Evolutionary conservation across 495 filamentous ascomycete genomes (phyloP), one percentile per base, ranked within the genome.

Genomic region (Usnea hakonensis): DNA sequence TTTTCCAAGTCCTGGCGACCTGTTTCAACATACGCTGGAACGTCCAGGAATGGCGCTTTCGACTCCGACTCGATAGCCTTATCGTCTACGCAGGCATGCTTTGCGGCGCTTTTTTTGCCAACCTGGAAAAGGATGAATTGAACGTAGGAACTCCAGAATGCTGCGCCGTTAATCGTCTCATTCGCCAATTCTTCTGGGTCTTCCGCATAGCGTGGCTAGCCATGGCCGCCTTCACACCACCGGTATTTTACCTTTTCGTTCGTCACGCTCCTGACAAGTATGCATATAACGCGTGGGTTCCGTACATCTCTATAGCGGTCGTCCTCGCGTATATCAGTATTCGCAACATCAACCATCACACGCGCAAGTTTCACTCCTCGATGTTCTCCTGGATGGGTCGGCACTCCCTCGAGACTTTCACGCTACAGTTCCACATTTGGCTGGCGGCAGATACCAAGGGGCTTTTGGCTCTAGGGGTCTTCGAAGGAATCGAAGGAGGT

Each of bases 341-440:
- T 11, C 75, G 83, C 23, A 86, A 84, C 66, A 69, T 73, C 2
- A 75, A 73, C 54, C 63, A 65, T 4, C 43, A 64, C 21, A 60
- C 80, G 16, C 71, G 80, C 35, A 76, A 73, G 26, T 65, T 69
- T 50, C 71, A 82, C 63, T 80, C 78, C 8, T 48, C 48, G 1
- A 58, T 72, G 26, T 84, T 84, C 55, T 74, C 81, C 7, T 82
- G 78, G 75, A 66, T 87, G 0, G 85, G 85, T 13, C 73, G 74
- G 10, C 75, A 73, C 41, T 82, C 81, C 8, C 72, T 86, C 7
- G 85, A 85, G 64, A 81, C 80, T 2, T 87, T 83, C 63, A 74
- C 82, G 19, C 67, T 87, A 32, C 83, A 86, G 56, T 79, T 78
- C 68, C 85, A 87, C 65, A 78, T 86, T 61, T 86, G 83, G 83